Evolutionary conservation across 176 grass and related monocot genomes (phyloP).

Genomic region (Ananas comosus): DNA sequence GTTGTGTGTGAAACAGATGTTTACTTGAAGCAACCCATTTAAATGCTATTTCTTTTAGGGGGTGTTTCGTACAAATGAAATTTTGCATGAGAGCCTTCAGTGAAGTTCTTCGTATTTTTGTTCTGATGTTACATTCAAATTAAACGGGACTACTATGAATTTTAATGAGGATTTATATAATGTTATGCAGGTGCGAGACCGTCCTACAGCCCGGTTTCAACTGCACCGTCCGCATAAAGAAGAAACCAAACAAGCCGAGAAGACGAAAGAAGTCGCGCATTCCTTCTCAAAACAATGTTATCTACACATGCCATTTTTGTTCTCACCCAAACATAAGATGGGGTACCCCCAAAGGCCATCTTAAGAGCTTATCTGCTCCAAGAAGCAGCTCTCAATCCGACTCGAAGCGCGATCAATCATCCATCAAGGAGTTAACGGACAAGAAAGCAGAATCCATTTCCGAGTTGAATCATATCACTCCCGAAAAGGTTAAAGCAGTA

Average conservation of each 20-base stretch:
- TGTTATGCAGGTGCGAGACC: slow-evolving; percentile 67
- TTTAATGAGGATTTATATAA: slow-evolving; percentile 4
- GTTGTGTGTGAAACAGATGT: no score
- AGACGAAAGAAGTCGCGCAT: neutral
- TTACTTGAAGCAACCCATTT: no score
- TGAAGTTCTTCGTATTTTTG: no score
- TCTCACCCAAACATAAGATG: slow-evolving; percentile 50
- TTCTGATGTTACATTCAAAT: no score
- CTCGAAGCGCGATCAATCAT: neutral
- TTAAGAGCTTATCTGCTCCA: slow-evolving; percentile 49
- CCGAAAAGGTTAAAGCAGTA: neutral
- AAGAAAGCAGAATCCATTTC: slow-evolving; percentile 2
- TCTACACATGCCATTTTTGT: slow-evolving; percentile 64
- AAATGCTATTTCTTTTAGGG: no score
- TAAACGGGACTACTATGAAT: no score
- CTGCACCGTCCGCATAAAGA: slow-evolving; percentile 64
- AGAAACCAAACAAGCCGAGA: slow-evolving; percentile 37
- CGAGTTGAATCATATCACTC: neutral
- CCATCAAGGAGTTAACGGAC: neutral
- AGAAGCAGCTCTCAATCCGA: slow-evolving; percentile 17
- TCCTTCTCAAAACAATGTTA: slow-evolving; percentile 36
- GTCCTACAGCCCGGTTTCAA: slow-evolving; percentile 71
- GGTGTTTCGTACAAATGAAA: neutral
- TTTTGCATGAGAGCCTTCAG: no score
- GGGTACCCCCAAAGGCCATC: slow-evolving; percentile 44